Conservation (phyloP, 1,284 basidiomycete genomes). For the Waitea zeae region DNA sequence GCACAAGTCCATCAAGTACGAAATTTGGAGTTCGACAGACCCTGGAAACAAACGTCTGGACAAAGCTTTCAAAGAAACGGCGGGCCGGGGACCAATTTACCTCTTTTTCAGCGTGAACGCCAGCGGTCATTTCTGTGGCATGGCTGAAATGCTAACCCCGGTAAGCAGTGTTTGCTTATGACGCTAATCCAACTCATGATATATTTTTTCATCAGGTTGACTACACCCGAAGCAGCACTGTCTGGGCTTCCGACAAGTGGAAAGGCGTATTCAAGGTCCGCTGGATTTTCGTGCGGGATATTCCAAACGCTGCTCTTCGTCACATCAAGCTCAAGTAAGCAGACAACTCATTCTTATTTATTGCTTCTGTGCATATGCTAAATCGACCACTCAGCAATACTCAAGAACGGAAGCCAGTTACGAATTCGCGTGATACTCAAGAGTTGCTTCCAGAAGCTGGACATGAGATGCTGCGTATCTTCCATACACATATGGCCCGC, state of each 20-base stretch:
- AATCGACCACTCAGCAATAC: slow-evolving; percentile 55
- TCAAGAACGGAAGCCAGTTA: slow-evolving; percentile 90
- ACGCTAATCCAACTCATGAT: background rate
- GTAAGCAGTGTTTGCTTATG: slow-evolving; percentile 26
- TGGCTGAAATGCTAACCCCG: slow-evolving; percentile 90
- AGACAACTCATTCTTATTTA: no score
- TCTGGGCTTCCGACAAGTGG: slow-evolving; percentile 98
- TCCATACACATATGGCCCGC: slow-evolving; percentile 78
- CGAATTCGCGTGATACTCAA: slow-evolving; percentile 84
- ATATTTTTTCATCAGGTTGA: no score
- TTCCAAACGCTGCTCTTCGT: slow-evolving; percentile 72
- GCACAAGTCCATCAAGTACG: slow-evolving; percentile 90
- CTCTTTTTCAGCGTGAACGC: slow-evolving; percentile 95
- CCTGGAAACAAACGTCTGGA: slow-evolving; percentile 92
- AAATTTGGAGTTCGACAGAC: slow-evolving; percentile 94
- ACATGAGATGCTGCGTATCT: slow-evolving; percentile 87
- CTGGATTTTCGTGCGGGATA: slow-evolving; percentile 92
- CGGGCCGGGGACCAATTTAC: slow-evolving; percentile 79
- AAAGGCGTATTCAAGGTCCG: slow-evolving; percentile 92
- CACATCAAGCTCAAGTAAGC: slow-evolving; percentile 72
- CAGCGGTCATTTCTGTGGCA: slow-evolving; percentile 90
- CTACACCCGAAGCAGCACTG: slow-evolving; percentile 74
- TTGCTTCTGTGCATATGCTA: slow-evolving; percentile 4
- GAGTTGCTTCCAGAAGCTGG: slow-evolving; percentile 88
- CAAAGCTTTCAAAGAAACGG: slow-evolving; percentile 85